Base-by-base conservation (phyloP, 2,329 filamentous ascomycete species). In the Fusarium sp. region DNA sequence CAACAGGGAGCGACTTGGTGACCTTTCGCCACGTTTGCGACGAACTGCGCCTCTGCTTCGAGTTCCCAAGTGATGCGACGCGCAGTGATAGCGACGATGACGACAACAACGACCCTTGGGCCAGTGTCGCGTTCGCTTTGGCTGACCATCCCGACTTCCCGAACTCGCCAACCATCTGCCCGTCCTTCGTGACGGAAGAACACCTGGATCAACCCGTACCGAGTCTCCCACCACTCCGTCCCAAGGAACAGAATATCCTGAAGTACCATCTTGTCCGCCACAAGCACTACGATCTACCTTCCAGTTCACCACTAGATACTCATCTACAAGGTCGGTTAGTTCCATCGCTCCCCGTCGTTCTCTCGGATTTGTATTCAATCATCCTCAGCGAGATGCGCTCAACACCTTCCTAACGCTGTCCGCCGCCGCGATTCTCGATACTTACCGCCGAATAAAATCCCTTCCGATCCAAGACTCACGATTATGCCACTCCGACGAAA, bases 11-110 rank as follows among this genome's bases (percentile, higher is more conserved):
- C 49, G 31, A 60, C 42, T 58, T 58, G 44, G 36, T 72, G 44
- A 68, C 70, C 20, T 70, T 70, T 63, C 65, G 64, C 59, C 36
- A 70, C 27, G 61, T 69, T 36, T 49, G 59, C 49, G 46, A 68
- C 27, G 62, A 73, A 55, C 36, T 73, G 42, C 59, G 67, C 40
- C 67, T 71, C 40, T 66, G 64, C 58, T 73, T 73, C 40, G 61
- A 70, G 51, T 60, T 65, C 29, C 58, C 29, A 51, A 55, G 12
- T 24, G 27, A 51, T 17, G 27, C 22, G 22, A 2, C 24, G 6
- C 17, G 22, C 20, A 5, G 22, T 17, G 29, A 27, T 6, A 40
- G 6, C 36, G 17, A 20, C 36, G 17, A 40, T 40, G 17, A 40
- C 36, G 36, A 40, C 24, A 27, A 64, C 10, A 27, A 58, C 16